A percentile compares a stretch with the other conserved stretches of the same genome.
Evolutionary conservation across 345 rosid genomes (phyloP).

Genomic region (Pelargonium nanum): DNA sequence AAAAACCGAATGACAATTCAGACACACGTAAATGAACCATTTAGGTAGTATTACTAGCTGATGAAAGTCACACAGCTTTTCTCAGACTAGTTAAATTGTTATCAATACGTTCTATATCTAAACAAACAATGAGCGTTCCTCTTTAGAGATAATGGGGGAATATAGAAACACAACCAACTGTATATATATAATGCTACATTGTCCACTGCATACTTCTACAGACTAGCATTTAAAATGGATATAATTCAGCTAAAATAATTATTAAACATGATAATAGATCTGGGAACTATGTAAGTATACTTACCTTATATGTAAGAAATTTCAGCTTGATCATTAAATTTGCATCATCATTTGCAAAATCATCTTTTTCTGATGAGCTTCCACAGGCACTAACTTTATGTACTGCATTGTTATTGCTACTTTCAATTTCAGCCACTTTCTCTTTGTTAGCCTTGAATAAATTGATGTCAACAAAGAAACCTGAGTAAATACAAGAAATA

Average conservation of each 20-base stretch:
- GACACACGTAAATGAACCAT: no score
- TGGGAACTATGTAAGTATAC: background rate
- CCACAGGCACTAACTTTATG: constrained; percentile 34
- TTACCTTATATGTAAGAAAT: constrained; percentile 90
- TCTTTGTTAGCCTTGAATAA: constrained; percentile 72
- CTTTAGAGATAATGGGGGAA: no score
- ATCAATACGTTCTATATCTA: no score
- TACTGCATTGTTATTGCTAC: constrained; percentile 19
- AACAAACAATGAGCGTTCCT: no score
- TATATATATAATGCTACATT: background rate
- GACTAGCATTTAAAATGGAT: background rate
- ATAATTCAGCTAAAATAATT: background rate
- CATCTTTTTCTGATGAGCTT: constrained; percentile 25
- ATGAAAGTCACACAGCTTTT: no score
- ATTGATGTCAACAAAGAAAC: constrained; percentile 86
- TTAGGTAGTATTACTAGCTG: no score
- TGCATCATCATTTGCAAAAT: constrained; percentile 77
- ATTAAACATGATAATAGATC: background rate
- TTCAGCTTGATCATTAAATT: constrained; percentile 90
- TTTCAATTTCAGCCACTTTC: constrained; percentile 38
- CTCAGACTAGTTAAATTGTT: no score
- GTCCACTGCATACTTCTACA: background rate
- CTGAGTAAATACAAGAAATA: constrained; percentile 21
- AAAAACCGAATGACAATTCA: no score
- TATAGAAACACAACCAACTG: no score